These are phyloP conservation scores for Sphaerostilbella broomeana DNA, from an alignment of 2,329 filamentous ascomycete species.

Conservation along the genomic window DNA sequence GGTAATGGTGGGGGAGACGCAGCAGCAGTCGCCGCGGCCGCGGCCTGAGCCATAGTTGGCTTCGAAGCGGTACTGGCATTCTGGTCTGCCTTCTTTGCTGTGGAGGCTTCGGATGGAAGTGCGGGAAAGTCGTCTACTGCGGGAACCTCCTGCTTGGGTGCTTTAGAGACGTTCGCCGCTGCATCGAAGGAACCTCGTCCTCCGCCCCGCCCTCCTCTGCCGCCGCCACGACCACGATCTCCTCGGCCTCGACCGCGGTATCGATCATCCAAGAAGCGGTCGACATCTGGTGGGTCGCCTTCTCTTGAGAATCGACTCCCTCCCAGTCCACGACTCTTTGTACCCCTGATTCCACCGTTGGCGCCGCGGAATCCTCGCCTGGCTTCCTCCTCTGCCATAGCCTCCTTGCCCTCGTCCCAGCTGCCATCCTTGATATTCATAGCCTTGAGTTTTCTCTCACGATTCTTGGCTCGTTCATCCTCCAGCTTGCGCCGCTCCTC, in stretches of 20 bases:
- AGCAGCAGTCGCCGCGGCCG: constrained; percentile 13
- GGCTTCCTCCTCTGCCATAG: constrained; percentile 34
- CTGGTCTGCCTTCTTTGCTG: constrained; percentile 18
- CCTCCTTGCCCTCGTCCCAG: constrained; percentile 55
- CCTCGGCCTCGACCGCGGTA: constrained; percentile 26
- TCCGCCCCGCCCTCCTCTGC: constrained; percentile 28
- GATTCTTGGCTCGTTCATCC: constrained; percentile 53
- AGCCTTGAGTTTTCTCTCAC: constrained; percentile 55
- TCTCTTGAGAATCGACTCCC: constrained; percentile 38
- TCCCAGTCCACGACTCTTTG: constrained; percentile 28
- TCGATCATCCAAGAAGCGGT: constrained; percentile 32
- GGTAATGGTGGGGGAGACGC: constrained; percentile 21
- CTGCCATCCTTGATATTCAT: constrained; percentile 46
- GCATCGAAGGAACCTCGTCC: constrained; percentile 24
- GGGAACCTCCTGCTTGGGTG: constrained; percentile 21
- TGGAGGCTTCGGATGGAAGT: constrained; percentile 23
- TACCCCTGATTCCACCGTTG: constrained; percentile 35
- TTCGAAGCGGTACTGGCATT: constrained; percentile 19
- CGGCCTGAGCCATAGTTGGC: constrained; percentile 24
- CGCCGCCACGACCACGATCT: constrained; percentile 24
- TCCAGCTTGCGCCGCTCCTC: constrained; percentile 47
- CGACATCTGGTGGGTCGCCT: constrained; percentile 28
- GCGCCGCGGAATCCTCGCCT: constrained; percentile 37
- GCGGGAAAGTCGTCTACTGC: constrained; percentile 31
- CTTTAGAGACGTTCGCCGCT: constrained; percentile 16